phyloP scores from a whole-genome alignment of 768 basidiomycete species.

The Kwoniella dendrophila region DNA sequence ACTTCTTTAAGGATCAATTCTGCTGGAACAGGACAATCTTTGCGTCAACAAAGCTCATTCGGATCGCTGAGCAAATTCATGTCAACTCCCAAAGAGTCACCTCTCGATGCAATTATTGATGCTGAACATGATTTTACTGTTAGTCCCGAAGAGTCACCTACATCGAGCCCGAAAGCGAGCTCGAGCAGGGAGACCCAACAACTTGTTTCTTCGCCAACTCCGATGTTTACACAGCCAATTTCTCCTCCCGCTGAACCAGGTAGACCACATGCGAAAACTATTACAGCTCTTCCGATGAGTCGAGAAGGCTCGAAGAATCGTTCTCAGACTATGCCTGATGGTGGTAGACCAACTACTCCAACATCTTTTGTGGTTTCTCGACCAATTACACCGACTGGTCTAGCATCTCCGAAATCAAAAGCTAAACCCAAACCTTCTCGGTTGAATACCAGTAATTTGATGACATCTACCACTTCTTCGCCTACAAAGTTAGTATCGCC shows the following conservation, averaged over 20 bases:
- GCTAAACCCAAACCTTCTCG: slow-evolving; percentile 37
- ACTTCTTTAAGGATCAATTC: slow-evolving; percentile 13
- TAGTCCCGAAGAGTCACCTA: slow-evolving; percentile 30
- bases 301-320: slow-evolving; percentile 11
- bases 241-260: not conserved
- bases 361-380: slow-evolving; percentile 19
- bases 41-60: slow-evolving; percentile 9
- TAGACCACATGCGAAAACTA: not conserved
- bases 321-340: slow-evolving; percentile 10
- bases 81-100: slow-evolving; percentile 4
- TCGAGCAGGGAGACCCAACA: slow-evolving; percentile 7
- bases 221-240: not conserved
- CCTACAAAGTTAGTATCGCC: slow-evolving; percentile 43
- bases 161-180: not conserved
- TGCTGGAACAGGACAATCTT: not conserved
- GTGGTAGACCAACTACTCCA: slow-evolving; percentile 13
- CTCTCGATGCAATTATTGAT: slow-evolving; percentile 24
- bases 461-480: slow-evolving; percentile 18
- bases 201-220: not conserved
- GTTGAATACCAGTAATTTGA: slow-evolving; percentile 36
- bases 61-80: slow-evolving; percentile 4
- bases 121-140: slow-evolving; percentile 30
- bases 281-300: slow-evolving; percentile 17
- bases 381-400: slow-evolving; percentile 13
- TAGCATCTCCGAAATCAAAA: slow-evolving; percentile 19